Conservation (phyloP, 1,284 basidiomycete species). For the Grifola frondosa region DNA sequence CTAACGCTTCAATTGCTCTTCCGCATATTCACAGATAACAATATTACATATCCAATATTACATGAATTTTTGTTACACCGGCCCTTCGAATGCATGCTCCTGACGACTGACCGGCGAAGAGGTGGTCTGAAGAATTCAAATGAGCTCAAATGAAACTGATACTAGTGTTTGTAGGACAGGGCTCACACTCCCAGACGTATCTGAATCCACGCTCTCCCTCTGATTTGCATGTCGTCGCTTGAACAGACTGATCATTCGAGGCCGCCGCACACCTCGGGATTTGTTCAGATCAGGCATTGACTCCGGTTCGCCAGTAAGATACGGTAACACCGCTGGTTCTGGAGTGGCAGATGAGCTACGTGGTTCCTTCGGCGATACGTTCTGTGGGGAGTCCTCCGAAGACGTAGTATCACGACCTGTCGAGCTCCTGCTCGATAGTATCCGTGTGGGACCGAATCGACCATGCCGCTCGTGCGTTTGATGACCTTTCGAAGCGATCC, state of each 20-base stretch:
- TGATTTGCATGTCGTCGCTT: slow-evolving; percentile 25
- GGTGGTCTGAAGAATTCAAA: too few relatives aligned
- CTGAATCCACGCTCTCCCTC: slow-evolving; percentile 25
- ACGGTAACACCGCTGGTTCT: slow-evolving; percentile 10
- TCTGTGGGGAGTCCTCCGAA: slow-evolving; percentile 1
- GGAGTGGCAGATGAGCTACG: background rate
- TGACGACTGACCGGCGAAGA: too few relatives aligned
- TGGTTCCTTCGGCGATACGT: too few relatives aligned
- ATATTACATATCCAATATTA: too few relatives aligned
- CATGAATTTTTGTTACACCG: too few relatives aligned
- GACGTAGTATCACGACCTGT: slow-evolving; percentile 1
- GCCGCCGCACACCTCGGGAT: slow-evolving; percentile 13
- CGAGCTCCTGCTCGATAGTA: slow-evolving; percentile 13
- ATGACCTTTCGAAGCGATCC: slow-evolving; percentile 49
- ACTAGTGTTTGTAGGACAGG: too few relatives aligned
- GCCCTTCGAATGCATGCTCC: too few relatives aligned
- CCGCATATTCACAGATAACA: too few relatives aligned
- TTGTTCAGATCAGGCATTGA: slow-evolving; percentile 11
- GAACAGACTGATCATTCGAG: slow-evolving; percentile 43
- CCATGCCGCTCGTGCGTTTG: slow-evolving; percentile 19
- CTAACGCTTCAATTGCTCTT: too few relatives aligned
- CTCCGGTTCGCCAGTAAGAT: slow-evolving; percentile 23
- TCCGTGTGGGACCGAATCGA: slow-evolving; percentile 17
- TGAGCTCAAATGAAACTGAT: too few relatives aligned
- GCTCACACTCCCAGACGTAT: slow-evolving; percentile 10